Conservation (phyloP, 2,329 filamentous ascomycete genomes). For the Aspergillus eucalypticola region DNA sequence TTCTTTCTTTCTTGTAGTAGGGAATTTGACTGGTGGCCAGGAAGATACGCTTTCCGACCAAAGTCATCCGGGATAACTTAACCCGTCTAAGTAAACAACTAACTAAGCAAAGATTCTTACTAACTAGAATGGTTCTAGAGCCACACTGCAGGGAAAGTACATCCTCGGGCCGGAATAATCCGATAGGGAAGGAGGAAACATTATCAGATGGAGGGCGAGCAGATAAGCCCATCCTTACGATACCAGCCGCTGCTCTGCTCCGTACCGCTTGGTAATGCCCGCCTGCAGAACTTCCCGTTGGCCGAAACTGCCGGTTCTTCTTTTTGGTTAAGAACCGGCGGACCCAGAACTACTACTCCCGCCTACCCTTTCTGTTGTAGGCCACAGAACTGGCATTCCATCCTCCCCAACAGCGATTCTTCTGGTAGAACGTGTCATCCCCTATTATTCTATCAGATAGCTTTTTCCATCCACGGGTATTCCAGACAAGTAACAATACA, state of each 20-base stretch:
- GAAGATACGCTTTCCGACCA: not conserved
- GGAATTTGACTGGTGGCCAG: not conserved
- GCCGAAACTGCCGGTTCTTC: not conserved
- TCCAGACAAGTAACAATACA: not conserved
- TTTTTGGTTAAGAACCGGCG: not conserved
- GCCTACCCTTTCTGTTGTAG: not conserved
- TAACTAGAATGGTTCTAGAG: too few species aligned
- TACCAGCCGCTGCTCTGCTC: not conserved
- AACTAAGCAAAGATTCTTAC: not conserved
- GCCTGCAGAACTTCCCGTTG: slow-evolving; percentile 14
- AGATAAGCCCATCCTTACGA: not conserved
- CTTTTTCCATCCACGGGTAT: not conserved
- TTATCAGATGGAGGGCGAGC: slow-evolving; percentile 20
- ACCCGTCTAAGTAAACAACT: not conserved
- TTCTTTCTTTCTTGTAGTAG: not conserved
- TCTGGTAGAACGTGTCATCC: not conserved
- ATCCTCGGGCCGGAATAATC: not conserved
- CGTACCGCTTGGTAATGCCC: slow-evolving; percentile 12
- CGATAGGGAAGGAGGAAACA: not conserved
- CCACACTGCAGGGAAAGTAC: too few species aligned
- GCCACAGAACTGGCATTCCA: too few species aligned
- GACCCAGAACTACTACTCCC: not conserved
- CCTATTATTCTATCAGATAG: not conserved
- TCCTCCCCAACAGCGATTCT: too few species aligned
- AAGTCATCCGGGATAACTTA: not conserved